phyloP scores from a whole-genome alignment of 805 yeast species.

The Sugiyamaella boreocaroliniensis region DNA sequence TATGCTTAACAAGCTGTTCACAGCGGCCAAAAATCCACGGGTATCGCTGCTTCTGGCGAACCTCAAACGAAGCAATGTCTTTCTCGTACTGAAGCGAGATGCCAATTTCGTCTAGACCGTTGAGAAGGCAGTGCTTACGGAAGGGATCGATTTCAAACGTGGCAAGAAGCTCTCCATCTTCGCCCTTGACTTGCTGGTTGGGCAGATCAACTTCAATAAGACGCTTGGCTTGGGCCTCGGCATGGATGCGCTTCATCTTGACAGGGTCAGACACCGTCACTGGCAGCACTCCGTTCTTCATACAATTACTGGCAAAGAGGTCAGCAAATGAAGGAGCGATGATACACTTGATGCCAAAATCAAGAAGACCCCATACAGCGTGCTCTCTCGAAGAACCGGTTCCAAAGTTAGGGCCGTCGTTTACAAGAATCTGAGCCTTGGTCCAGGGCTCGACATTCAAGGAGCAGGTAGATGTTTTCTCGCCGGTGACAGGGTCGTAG shows the following conservation, averaged over 20 bases:
- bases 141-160: conserved; percentile 84
- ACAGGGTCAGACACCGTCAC: conserved; percentile 77
- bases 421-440: conserved; percentile 72
- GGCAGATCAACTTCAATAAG: conserved; percentile 75
- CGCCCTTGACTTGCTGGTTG: conserved; percentile 65
- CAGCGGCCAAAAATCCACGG: conserved; percentile 8
- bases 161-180: conserved; percentile 64
- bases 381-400: conserved; percentile 99
- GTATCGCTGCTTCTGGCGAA: conserved; percentile 44
- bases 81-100: conserved; percentile 85
- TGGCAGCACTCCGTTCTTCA: conserved; percentile 90
- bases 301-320: conserved; percentile 92
- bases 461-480: conserved; percentile 75
- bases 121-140: conserved; percentile 87
- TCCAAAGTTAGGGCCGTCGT: conserved; percentile 94
- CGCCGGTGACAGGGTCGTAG: conserved; percentile 50
- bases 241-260: conserved; percentile 63
- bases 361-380: conserved; percentile 98
- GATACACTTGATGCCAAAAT: conserved; percentile 90
- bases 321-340: conserved; percentile 98
- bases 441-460: conserved; percentile 80
- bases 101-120: conserved; percentile 95
- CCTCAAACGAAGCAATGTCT: conserved; percentile 66
- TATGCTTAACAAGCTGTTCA: background rate
- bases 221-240: conserved; percentile 68